Evolutionary conservation across 2,329 filamentous ascomycete genomes (phyloP), one percentile per base, ranked within the genome.

Genomic region (Samsoniella hepiali): DNA sequence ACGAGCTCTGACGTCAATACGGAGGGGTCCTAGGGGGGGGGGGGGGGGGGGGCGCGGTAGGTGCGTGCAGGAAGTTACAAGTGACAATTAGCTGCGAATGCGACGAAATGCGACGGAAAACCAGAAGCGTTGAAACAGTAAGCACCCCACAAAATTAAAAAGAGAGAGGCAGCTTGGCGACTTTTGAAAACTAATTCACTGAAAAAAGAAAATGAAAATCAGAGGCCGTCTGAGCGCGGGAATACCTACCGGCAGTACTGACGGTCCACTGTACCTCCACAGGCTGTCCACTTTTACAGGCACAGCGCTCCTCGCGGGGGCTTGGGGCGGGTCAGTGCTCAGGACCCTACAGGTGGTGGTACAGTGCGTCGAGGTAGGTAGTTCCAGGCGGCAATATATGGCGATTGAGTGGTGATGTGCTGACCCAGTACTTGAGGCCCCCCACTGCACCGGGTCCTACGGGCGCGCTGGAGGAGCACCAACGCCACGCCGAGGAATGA

Each of bases 81-180:
- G 3, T 45, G 42, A 27, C 17, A 38, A 11, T 34, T 54, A 17
- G 13, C 15, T 9, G 13, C 7, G 44, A 50, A 58, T 47, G 22
- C 44, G 44, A 58, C 57, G 44, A 50, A 50, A 58, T 58, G 45
- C 44, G 44, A 58, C 7, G 55, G 8, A 42, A 17, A 42, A 47
- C 3, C 7, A 36, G n/a, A 36, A 34, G 11, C 8, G 6, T 3
- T 17, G 13, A 22, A 34, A 53, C 9, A 9, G 17, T 5, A 56
- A n/a, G 29, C 6, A 56, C 54, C 15, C 22, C 29, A 29, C 17
- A 38, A 7, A 49, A 29, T 17, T n/a, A 47, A 36, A 40, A 22
- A n/a, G 45, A 22, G 32, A 47, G 44, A 50, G 31, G 49, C 49
- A 11, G 10, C 22, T 22, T 22, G 22, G 22, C 22, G 22, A 22